These are phyloP conservation scores for Fusarium penzigii DNA, from an alignment of 2,329 filamentous ascomycete species.

Conservation along the genomic window DNA sequence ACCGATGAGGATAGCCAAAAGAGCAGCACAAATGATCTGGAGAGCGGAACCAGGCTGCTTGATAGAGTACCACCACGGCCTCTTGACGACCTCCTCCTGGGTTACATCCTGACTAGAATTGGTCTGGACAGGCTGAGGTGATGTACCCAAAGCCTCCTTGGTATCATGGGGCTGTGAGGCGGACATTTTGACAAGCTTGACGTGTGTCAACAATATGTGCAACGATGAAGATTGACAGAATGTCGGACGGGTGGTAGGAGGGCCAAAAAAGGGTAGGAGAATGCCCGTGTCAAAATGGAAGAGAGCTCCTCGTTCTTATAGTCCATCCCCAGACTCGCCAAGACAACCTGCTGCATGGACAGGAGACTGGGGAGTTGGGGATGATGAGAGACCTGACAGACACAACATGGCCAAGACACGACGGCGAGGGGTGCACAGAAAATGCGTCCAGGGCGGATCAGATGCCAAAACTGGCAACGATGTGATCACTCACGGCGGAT, in stretches of 20 bases:
- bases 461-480: constrained; percentile 14
- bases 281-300: neutral
- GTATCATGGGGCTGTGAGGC: constrained; percentile 18
- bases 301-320: constrained; percentile 16
- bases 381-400: constrained; percentile 3
- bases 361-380: constrained; percentile 5
- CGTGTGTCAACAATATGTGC: constrained; percentile 6
- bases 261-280: constrained; percentile 4
- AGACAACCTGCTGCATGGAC: constrained; percentile 7
- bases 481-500: constrained; percentile 8
- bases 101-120: constrained; percentile 15
- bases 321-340: constrained; percentile 13
- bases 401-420: constrained; percentile 7
- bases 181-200: constrained; percentile 11
- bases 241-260: constrained; percentile 3
- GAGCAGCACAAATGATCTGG: constrained; percentile 51
- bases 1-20: constrained; percentile 51
- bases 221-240: neutral
- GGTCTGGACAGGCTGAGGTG: constrained; percentile 18
- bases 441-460: constrained; percentile 16
- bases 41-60: constrained; percentile 46
- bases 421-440: constrained; percentile 8
- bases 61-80: constrained; percentile 38
- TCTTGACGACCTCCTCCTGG: constrained; percentile 27
- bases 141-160: constrained; percentile 15